These are phyloP conservation scores for Epichloe festucae DNA, from an alignment of 2,329 filamentous ascomycete genomes.

Conservation along the genomic window DNA sequence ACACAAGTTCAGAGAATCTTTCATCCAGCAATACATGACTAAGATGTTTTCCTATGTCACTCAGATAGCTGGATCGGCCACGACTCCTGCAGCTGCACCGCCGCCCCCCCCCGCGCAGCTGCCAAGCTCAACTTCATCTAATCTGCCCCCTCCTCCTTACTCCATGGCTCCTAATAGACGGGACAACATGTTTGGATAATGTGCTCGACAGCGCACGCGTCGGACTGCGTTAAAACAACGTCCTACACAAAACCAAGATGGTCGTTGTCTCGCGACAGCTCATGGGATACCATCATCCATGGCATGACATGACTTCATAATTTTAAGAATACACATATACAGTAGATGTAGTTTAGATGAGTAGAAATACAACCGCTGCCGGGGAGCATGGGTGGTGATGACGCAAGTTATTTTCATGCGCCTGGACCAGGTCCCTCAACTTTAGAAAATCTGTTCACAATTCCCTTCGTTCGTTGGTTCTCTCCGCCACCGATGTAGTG, in stretches of 20 bases:
- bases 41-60: conserved; percentile 49
- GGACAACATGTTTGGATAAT: conserved; percentile 8
- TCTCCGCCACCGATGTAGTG: no score
- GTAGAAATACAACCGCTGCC: not conserved
- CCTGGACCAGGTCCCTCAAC: no score
- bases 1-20: conserved; percentile 45
- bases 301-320: not conserved
- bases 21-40: conserved; percentile 64
- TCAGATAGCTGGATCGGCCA: conserved; percentile 13
- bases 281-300: no score
- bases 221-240: no score
- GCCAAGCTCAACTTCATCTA: conserved; percentile 4
- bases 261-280: no score
- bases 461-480: no score
- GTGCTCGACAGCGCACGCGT: not conserved
- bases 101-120: not conserved
- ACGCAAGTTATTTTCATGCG: no score
- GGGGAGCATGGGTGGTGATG: not conserved
- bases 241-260: no score
- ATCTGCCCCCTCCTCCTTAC: conserved; percentile 14
- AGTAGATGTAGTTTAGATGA: not conserved
- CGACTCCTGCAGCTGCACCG: conserved; percentile 3
- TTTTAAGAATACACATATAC: not conserved
- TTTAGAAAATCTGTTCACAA: no score
- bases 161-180: conserved; percentile 3